Evolutionary conservation across 495 filamentous ascomycete genomes (phyloP).

Genomic region (Parachaetomium inaequale): DNA sequence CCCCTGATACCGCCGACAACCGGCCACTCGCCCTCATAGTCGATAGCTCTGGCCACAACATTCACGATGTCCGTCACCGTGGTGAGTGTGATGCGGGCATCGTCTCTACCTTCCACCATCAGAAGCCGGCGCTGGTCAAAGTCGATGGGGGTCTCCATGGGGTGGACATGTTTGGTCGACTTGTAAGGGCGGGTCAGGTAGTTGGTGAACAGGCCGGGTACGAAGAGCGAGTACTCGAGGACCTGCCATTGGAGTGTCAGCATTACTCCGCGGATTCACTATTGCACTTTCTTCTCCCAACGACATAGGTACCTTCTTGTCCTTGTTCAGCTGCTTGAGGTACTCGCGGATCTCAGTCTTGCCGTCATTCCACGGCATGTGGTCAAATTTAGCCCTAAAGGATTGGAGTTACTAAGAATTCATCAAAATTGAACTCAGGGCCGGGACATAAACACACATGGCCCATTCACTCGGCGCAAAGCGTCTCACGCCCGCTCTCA

Average conservation of each 20-base stretch:
- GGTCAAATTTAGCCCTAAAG: slow-evolving; percentile 19
- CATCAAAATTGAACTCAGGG: too few species aligned
- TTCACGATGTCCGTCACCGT: slow-evolving; percentile 46
- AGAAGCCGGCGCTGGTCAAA: slow-evolving; percentile 45
- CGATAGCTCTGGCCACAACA: slow-evolving; percentile 50
- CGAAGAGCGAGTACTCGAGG: slow-evolving; percentile 58
- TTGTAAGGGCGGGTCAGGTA: slow-evolving; percentile 51
- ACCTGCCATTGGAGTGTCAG: neutral
- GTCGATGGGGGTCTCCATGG: slow-evolving; percentile 41
- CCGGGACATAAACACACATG: slow-evolving; percentile 26
- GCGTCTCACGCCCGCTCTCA: slow-evolving; percentile 52
- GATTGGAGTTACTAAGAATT: neutral
- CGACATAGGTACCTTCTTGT: slow-evolving; percentile 44
- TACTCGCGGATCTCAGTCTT: slow-evolving; percentile 49
- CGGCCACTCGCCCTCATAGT: slow-evolving; percentile 56
- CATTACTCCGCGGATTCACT: neutral
- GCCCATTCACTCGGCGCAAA: slow-evolving; percentile 51
- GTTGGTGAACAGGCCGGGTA: slow-evolving; percentile 53
- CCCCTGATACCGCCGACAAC: slow-evolving; percentile 52
- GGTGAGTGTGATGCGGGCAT: slow-evolving; percentile 44
- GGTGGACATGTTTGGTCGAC: slow-evolving; percentile 47
- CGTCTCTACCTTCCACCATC: slow-evolving; percentile 47
- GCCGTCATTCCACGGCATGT: slow-evolving; percentile 49
- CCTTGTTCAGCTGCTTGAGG: slow-evolving; percentile 49
- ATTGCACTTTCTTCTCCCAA: too few species aligned